Base-by-base conservation (phyloP, 495 filamentous ascomycete species). In the Letharia lupina region DNA sequence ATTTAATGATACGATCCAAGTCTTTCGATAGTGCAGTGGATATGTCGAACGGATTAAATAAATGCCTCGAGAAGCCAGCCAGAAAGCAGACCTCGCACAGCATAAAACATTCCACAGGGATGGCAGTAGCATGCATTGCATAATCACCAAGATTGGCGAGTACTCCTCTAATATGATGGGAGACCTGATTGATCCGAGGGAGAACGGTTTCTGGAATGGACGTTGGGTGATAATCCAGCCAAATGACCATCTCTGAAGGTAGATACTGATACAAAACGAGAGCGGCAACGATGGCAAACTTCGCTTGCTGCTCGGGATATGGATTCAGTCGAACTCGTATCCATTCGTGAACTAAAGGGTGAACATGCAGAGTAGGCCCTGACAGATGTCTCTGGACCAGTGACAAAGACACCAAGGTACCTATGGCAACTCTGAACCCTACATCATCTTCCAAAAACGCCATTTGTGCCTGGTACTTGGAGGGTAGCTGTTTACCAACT, bases 91-190 rank as follows among this genome's bases (percentile, higher is more conserved):
- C 37, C 41, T 63, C 61, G 23, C 61, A 63, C 33, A 63, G 18
- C 35, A 52, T 18, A 31, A 63, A 54, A 37, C 31, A 39, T 63
- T 63, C 61, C 47, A 63, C 12, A 8, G 47, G 47, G 7, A 54
- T 48, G 8, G 16, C 54, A n/a, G 44, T 28, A 63, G 45, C 47
- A 50, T 63, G 42, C 6, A 23, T 45, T 23, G 37, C 45, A 31
- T 63, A 63, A 20, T 63, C 61, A 15, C 33, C 20, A 50, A 63
- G 61, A 41, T 63, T 63, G 3, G 6, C 16, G 4, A 63, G 61
- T 9, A 63, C 45, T 28, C 0, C 39, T 28, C 8, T 54, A 54
- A 63, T n/a, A 40, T 63, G 61, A 39, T 63, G 45, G 6, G 41
- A 47, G 42, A 63, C 47, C 20, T 39, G 44, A 28, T 54, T 20